Evolutionary conservation across 768 basidiomycete genomes (phyloP).

Genomic region (Trametes elegans): DNA sequence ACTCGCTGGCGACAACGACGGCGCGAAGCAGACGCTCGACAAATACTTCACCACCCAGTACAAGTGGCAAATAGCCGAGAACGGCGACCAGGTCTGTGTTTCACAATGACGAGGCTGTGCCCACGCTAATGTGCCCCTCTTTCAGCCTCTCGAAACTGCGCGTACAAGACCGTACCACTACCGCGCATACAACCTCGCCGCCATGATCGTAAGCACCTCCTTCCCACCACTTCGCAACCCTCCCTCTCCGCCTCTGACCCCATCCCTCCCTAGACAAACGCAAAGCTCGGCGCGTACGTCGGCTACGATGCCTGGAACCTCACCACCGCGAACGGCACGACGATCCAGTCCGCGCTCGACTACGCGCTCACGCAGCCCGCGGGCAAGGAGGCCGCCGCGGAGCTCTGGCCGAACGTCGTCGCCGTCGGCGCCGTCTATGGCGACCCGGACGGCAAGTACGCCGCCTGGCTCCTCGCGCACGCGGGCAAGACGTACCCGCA

Average conservation of each 20-base stretch:
- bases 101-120: no score
- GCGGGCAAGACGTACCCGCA: slow-evolving; percentile 38
- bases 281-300: slow-evolving; percentile 49
- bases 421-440: slow-evolving; percentile 57
- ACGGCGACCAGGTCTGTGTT: slow-evolving; percentile 52
- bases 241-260: background rate
- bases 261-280: slow-evolving; percentile 46
- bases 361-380: slow-evolving; percentile 48
- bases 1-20: slow-evolving; percentile 47
- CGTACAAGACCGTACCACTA: slow-evolving; percentile 69
- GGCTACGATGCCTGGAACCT: slow-evolving; percentile 48
- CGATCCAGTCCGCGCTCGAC: slow-evolving; percentile 59
- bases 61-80: slow-evolving; percentile 49
- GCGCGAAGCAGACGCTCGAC: slow-evolving; percentile 45
- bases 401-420: slow-evolving; percentile 57
- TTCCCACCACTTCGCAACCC: background rate
- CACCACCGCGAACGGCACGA: slow-evolving; percentile 47
- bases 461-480: slow-evolving; percentile 40
- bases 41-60: slow-evolving; percentile 53
- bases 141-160: slow-evolving; percentile 55
- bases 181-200: slow-evolving; percentile 63
- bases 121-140: background rate
- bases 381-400: slow-evolving; percentile 36
- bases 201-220: slow-evolving; percentile 52
- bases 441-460: slow-evolving; percentile 59